Percentiles rank a stretch among this genome's conserved stretches.
phyloP scores from a whole-genome alignment of 192 early-diverging fungal species.

The Podila verticillata region DNA sequence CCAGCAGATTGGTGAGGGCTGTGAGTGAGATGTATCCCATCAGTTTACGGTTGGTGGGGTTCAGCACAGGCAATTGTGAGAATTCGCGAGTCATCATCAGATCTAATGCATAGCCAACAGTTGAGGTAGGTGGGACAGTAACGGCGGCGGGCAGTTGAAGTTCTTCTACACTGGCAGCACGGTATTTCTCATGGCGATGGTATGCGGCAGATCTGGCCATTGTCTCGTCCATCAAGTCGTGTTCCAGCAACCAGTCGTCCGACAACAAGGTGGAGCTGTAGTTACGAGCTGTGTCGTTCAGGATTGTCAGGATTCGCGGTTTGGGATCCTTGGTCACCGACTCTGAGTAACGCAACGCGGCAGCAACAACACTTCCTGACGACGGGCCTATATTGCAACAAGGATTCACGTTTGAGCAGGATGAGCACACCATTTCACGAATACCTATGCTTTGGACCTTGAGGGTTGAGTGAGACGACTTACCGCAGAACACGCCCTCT shows the following conservation, averaged over 20 bases:
- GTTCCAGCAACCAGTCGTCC: constrained; percentile 82
- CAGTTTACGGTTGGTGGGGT: constrained; percentile 67
- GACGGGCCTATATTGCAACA: constrained; percentile 57
- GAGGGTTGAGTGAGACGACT: not conserved
- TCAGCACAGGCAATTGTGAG: constrained; percentile 87
- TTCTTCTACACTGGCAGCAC: constrained; percentile 86
- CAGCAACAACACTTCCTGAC: constrained; percentile 72
- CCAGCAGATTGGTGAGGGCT: constrained; percentile 65
- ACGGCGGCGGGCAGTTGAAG: constrained; percentile 85
- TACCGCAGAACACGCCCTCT: constrained; percentile 67
- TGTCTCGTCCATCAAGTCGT: constrained; percentile 74
- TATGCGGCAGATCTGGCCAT: constrained; percentile 67
- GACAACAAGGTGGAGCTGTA: constrained; percentile 75
- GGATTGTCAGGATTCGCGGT: constrained; percentile 60
- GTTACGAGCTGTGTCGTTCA: constrained; percentile 77
- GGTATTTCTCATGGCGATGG: constrained; percentile 70
- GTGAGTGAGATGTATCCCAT: constrained; percentile 81
- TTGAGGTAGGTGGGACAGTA: constrained; percentile 65
- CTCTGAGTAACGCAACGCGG: constrained; percentile 62
- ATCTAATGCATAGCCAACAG: constrained; percentile 71
- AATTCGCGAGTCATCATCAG: constrained; percentile 85
- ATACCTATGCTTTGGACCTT: no score
- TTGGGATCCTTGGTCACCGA: constrained; percentile 12
- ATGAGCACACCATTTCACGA: no score
- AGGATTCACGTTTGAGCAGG: not conserved